Conservation (phyloP, 2,329 filamentous ascomycete genomes). For the Annulohypoxylon truncatum region DNA sequence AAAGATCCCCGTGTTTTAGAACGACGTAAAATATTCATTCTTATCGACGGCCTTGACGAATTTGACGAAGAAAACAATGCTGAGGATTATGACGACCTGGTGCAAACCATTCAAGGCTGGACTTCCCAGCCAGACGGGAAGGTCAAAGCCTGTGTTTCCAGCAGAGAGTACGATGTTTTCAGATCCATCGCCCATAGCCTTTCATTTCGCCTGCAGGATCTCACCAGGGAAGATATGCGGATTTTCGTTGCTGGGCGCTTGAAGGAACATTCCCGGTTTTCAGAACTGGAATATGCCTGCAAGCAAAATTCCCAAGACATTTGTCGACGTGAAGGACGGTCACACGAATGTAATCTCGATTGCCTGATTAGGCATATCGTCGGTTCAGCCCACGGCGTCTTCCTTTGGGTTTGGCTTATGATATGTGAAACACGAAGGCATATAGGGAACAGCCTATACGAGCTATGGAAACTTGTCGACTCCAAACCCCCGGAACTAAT, state of each 20-base stretch:
- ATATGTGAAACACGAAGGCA: conserved; percentile 10
- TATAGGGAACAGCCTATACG: not conserved
- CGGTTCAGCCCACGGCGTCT: conserved; percentile 9
- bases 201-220: conserved; percentile 18
- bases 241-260: not conserved
- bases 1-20: not conserved
- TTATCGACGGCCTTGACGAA: conserved; percentile 32
- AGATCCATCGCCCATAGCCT: not conserved
- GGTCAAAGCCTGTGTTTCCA: conserved; percentile 28
- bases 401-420: conserved; percentile 19
- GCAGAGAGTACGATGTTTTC: conserved; percentile 21
- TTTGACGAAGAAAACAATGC: conserved; percentile 15
- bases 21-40: conserved; percentile 7
- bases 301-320: not conserved
- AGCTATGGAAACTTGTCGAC: conserved; percentile 9
- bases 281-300: not conserved
- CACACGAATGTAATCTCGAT: not conserved
- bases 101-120: conserved; percentile 6
- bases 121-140: not conserved
- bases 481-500: not conserved
- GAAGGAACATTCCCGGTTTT: not conserved
- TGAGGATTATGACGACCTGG: conserved; percentile 13
- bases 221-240: conserved; percentile 8
- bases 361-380: conserved; percentile 17
- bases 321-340: not conserved